Percentiles rank a stretch among this genome's conserved stretches.
Conservation (phyloP, 2,329 filamentous ascomycete species). For the Elsinoe necatrix region DNA sequence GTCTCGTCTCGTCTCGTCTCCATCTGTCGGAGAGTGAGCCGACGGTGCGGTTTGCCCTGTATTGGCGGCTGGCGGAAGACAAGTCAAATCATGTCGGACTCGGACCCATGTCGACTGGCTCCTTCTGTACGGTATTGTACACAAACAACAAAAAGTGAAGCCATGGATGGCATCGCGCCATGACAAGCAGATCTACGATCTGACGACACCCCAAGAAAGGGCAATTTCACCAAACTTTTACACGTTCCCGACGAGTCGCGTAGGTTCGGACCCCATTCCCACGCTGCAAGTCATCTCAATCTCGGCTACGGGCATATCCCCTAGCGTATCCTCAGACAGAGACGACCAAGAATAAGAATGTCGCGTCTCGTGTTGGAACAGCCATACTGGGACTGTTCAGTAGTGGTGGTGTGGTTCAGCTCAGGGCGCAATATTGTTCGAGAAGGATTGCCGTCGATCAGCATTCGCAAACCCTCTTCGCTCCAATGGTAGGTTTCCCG, state of each 20-base stretch:
- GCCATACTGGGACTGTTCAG: background rate
- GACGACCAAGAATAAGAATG: background rate
- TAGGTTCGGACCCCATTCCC: background rate
- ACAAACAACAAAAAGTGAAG: background rate
- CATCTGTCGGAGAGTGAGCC: conserved; percentile 8
- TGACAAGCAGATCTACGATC: conserved; percentile 6
- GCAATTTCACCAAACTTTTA: background rate
- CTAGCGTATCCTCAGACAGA: conserved; percentile 1
- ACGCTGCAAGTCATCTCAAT: conserved; percentile 10
- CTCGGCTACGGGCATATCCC: conserved; percentile 1
- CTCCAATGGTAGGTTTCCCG: background rate
- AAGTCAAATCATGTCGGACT: background rate
- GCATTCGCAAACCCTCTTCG: background rate
- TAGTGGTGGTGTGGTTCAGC: background rate
- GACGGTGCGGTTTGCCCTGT: background rate
- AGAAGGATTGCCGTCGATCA: conserved; percentile 3
- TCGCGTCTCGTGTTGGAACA: conserved; percentile 1
- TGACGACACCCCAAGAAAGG: background rate
- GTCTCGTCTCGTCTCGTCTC: background rate
- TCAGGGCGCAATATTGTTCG: conserved; percentile 5
- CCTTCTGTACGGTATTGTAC: too few species aligned
- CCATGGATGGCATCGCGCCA: background rate
- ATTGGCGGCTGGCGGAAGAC: background rate
- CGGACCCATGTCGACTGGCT: background rate
- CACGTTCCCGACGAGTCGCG: conserved; percentile 7